phyloP scores from a whole-genome alignment of 495 filamentous ascomycete genomes.

The Penicillium bialowiezense region DNA sequence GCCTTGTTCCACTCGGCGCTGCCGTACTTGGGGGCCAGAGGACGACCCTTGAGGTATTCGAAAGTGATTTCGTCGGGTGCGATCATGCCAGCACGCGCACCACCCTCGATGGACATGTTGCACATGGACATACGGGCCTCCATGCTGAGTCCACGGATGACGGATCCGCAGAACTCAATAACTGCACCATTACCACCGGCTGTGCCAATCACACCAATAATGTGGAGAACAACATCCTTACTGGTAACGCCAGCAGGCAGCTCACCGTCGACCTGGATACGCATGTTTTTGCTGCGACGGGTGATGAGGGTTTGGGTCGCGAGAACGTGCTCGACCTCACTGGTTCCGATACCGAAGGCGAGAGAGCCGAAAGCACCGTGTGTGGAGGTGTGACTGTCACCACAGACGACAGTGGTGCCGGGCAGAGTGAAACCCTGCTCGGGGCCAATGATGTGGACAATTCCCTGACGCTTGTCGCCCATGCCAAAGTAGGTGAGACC shows the following conservation, averaged over 20 bases:
- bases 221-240: slow-evolving; percentile 93
- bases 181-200: slow-evolving; percentile 92
- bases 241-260: slow-evolving; percentile 90
- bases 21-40: slow-evolving; percentile 80
- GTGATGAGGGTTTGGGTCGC: slow-evolving; percentile 95
- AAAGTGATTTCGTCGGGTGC: slow-evolving; percentile 93
- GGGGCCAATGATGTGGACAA: slow-evolving; percentile 98
- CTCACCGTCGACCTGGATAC: slow-evolving; percentile 88
- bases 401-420: slow-evolving; percentile 95
- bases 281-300: slow-evolving; percentile 96
- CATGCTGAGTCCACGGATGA: slow-evolving; percentile 86
- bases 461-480: slow-evolving; percentile 93
- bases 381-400: slow-evolving; percentile 96
- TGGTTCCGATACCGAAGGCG: slow-evolving; percentile 96
- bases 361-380: slow-evolving; percentile 95
- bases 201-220: slow-evolving; percentile 92
- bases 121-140: slow-evolving; percentile 99
- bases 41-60: slow-evolving; percentile 87
- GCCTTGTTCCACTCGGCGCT: slow-evolving; percentile 89
- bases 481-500: slow-evolving; percentile 97
- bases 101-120: slow-evolving; percentile 99
- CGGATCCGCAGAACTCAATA: slow-evolving; percentile 95
- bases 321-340: slow-evolving; percentile 97
- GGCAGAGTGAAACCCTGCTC: slow-evolving; percentile 99
- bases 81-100: slow-evolving; percentile 94